Evolutionary conservation across 768 basidiomycete species (phyloP), one percentile per base, ranked within the genome.

Genomic region (Rhizopogon vinicolor): DNA sequence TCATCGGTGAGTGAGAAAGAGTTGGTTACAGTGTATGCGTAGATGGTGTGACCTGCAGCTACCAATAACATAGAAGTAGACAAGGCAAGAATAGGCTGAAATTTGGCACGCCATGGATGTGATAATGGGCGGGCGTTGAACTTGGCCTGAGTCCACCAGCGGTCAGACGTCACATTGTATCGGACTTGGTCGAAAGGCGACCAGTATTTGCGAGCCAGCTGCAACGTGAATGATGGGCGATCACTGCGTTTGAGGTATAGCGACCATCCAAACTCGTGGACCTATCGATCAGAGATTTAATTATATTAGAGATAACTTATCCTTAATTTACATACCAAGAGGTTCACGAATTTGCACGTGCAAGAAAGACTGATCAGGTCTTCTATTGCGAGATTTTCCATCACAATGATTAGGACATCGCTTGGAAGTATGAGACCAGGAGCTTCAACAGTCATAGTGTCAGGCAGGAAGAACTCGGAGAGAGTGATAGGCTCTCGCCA

Each of bases 41-140:
- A 77, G n/a, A 91, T 67, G 19, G 65, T 63, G 58, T 70, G 72
- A 10, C 86, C 87, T 6, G 85, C 82, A 13, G 82, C 85, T 42
- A 89, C 78, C 39, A 87, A 57, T 1, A 91, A 70, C 7, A 83
- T 74, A 28, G 80, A 80, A 16, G 69, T 53, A 53, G 76, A 85
- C 54, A 85, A 74, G 28, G 84, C 79, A 39, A 90, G 64, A 12
- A 75, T 61, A 5, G 88, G 84, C 55, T 81, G 84, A 5, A 78
- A 67, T 60, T 79, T 86, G 22, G 72, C 74, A 5, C 61, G 13
- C 87, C 87, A 90, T 9, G 78, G 75, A 25, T 73, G 72, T 19
- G 84, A 80, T 8, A 90, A 74, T 2, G 86, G 87, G 1, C 85
- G 79, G 3, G 86, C 86, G 19, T 87, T 69, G 56, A 87, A 87